A percentile compares a stretch with the other conserved stretches of the same genome.
Conservation (phyloP, 495 filamentous ascomycete genomes). For the Thermothielavioides terrestris region DNA sequence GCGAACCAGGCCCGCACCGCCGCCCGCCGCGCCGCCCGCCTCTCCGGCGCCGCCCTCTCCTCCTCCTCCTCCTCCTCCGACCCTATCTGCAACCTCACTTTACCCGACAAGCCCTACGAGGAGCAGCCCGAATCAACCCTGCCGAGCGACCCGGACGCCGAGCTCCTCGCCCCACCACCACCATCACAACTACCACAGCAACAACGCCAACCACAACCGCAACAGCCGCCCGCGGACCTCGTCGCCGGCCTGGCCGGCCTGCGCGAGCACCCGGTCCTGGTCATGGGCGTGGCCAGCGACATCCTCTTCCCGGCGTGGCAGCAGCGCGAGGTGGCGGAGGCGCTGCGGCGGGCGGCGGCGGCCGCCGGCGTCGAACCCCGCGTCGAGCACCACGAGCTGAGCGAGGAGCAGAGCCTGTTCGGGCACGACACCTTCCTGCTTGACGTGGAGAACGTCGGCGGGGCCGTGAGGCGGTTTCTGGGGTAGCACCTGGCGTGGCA, state of each 20-base stretch:
- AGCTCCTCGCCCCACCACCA: not conserved
- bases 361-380: too few species aligned
- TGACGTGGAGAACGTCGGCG: conserved; percentile 86
- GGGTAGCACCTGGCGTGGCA: too few species aligned
- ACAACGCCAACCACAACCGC: conserved; percentile 21
- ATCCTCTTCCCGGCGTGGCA: conserved; percentile 98
- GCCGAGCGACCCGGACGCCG: conserved; percentile 31
- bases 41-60: not conserved
- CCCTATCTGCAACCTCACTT: conserved; percentile 65
- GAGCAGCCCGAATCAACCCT: conserved; percentile 47
- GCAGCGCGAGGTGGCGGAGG: conserved; percentile 86
- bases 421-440: conserved; percentile 96
- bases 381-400: conserved; percentile 85
- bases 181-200: not conserved
- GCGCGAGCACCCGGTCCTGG: conserved; percentile 66
- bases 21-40: conserved; percentile 31
- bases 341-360: conserved; percentile 61
- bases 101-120: conserved; percentile 78
- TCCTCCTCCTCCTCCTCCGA: conserved; percentile 16
- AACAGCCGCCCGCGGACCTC: conserved; percentile 69
- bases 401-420: conserved; percentile 84
- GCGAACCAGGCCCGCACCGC: conserved; percentile 47
- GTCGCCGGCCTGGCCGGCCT: conserved; percentile 64
- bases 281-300: conserved; percentile 92
- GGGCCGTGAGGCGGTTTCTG: conserved; percentile 70